Percentiles rank a stretch among this genome's conserved stretches.
phyloP scores from a whole-genome alignment of 805 yeast species.

The Pichia cabralensis region DNA sequence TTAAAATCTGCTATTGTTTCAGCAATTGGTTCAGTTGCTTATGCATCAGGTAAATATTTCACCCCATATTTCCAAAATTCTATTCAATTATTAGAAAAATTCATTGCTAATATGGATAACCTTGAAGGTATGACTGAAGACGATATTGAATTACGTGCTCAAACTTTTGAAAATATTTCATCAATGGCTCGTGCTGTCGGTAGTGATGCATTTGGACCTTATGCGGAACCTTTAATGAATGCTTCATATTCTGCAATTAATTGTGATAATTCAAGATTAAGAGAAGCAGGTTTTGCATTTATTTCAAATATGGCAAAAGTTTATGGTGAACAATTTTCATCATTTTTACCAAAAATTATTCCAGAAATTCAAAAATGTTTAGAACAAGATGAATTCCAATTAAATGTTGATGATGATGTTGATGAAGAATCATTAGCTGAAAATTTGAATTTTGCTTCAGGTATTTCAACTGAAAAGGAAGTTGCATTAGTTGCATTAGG shows the following conservation, averaged over 20 bases:
- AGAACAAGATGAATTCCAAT: conserved; percentile 76
- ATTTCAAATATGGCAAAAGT: conserved; percentile 91
- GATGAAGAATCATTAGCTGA: conserved; percentile 57
- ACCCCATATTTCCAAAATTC: conserved; percentile 79
- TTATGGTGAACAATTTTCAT: conserved; percentile 81
- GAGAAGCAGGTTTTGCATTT: conserved; percentile 92
- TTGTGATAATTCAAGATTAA: conserved; percentile 71
- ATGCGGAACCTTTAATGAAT: conserved; percentile 79
- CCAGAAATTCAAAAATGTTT: conserved; percentile 79
- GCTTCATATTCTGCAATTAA: conserved; percentile 75
- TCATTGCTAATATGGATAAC: conserved; percentile 53
- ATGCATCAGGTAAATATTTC: conserved; percentile 84
- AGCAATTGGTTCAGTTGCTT: conserved; percentile 95
- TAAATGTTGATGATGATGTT: conserved; percentile 38
- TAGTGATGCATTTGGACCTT: conserved; percentile 74
- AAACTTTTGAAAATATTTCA: conserved; percentile 86
- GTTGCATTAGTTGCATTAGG: conserved; percentile 85
- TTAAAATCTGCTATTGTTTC: conserved; percentile 77
- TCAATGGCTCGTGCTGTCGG: conserved; percentile 97
- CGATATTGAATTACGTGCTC: conserved; percentile 83
- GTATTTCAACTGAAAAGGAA: conserved; percentile 92
- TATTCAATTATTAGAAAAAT: conserved; percentile 72
- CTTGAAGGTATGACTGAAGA: conserved; percentile 77
- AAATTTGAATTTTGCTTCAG: conserved; percentile 81
- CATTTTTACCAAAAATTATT: conserved; percentile 71